Evolutionary conservation across 495 filamentous ascomycete species (phyloP), one percentile per base, ranked within the genome.

Genomic region (Xylaria telfairii): DNA sequence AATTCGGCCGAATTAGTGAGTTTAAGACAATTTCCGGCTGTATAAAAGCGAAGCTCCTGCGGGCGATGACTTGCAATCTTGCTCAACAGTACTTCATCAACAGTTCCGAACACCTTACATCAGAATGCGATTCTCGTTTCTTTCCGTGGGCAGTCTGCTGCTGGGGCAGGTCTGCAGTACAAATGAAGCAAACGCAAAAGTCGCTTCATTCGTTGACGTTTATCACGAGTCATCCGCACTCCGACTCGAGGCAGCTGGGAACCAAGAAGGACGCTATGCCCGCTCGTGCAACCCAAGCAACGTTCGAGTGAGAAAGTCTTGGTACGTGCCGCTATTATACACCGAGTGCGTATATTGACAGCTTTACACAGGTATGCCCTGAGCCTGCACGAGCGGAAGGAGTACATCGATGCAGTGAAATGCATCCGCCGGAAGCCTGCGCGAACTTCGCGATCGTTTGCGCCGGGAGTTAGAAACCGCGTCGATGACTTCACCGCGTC

Each of bases 171-270:
- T 12, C 47, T 51, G 10, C 12, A 51, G 47, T 12, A 21, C n/a
- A 51, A 8, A 7, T 1, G 42, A 17, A 44, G 42, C 42, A 17
- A 6, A 44, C 19, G 1, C 42, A 21, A 21, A 12, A 24, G n/a
- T 51, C 26, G 47, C n/a, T 24, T 51, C 47, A 26, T 51, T 51
- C 21, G 47, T 51, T 51, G 47, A 51, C 21, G 7, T 26, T 51
- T 51, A 51, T 51, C 47, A 26, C 21, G n/a, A 51, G 47, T 51
- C 47, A 6, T 51, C 47, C 47, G 47, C n/a, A 51, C n/a, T 51
- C 21, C 49, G 15, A 53, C 49, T 47, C 0, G 44, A 19, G 44
- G 19, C 44, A 47, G 19, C 17, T 47, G 44, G 19, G 17, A 0
- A n/a, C 19, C 44, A 47, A 47, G 21, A 24, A 8, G 49, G 21